phyloP scores from a whole-genome alignment of 2,329 filamentous ascomycete genomes.

The Cytospora piceicola region DNA sequence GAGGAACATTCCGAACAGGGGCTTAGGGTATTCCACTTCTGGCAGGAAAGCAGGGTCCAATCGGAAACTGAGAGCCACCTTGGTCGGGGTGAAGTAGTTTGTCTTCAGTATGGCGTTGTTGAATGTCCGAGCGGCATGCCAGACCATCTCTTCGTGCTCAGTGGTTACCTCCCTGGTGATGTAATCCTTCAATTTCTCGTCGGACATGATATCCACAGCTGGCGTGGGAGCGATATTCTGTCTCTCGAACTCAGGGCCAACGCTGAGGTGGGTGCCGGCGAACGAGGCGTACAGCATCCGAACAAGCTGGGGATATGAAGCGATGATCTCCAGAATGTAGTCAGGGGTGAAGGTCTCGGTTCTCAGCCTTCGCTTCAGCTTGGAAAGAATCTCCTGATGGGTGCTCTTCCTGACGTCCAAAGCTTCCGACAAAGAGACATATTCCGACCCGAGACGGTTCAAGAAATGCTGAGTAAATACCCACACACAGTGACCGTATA shows the following conservation, averaged over 20 bases:
- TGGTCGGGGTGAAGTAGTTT: slow-evolving; percentile 96
- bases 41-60: slow-evolving; percentile 89
- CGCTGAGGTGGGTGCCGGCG: slow-evolving; percentile 77
- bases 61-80: slow-evolving; percentile 96
- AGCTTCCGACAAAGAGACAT: slow-evolving; percentile 80
- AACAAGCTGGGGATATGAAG: slow-evolving; percentile 84
- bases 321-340: slow-evolving; percentile 97
- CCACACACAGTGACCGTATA: slow-evolving; percentile 97
- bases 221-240: slow-evolving; percentile 59
- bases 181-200: slow-evolving; percentile 72
- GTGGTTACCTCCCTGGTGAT: slow-evolving; percentile 83
- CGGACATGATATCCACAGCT: slow-evolving; percentile 71
- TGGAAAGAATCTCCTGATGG: slow-evolving; percentile 85
- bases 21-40: slow-evolving; percentile 88
- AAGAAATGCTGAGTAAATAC: slow-evolving; percentile 98
- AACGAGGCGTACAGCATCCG: slow-evolving; percentile 90
- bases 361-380: slow-evolving; percentile 92
- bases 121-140: slow-evolving; percentile 95
- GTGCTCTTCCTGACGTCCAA: slow-evolving; percentile 80
- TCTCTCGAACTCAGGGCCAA: slow-evolving; percentile 55
- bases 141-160: slow-evolving; percentile 97
- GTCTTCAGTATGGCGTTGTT: slow-evolving; percentile 94
- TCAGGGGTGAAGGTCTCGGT: slow-evolving; percentile 98
- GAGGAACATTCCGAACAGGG: slow-evolving; percentile 96
- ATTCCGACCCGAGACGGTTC: slow-evolving; percentile 91